These are phyloP conservation scores for Phyllosticta citriasiana DNA, from an alignment of 2,329 filamentous ascomycete genomes.

Conservation along the genomic window DNA sequence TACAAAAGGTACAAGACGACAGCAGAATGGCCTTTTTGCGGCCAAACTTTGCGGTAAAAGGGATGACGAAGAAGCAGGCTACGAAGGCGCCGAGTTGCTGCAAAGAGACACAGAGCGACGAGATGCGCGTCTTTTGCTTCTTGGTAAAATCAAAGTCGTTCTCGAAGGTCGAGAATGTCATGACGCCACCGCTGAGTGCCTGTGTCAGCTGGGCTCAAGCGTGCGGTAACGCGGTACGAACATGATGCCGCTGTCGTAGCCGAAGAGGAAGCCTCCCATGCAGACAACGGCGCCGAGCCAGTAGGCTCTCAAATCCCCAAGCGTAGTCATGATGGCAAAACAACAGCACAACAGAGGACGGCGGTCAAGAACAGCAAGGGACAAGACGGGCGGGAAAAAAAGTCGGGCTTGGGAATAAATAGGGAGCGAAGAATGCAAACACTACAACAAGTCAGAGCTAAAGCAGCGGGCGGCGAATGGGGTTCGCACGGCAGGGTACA, in stretches of 20 bases:
- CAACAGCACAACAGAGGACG: neutral
- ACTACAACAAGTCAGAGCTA: neutral
- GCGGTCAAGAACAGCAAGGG: slow-evolving; percentile 5
- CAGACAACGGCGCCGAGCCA: slow-evolving; percentile 43
- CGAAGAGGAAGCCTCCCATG: slow-evolving; percentile 41
- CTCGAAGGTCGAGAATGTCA: slow-evolving; percentile 35
- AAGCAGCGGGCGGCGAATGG: neutral
- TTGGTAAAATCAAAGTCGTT: slow-evolving; percentile 34
- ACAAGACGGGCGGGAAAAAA: neutral
- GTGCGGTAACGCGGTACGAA: neutral
- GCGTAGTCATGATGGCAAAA: slow-evolving; percentile 7
- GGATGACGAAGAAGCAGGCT: slow-evolving; percentile 41
- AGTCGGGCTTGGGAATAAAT: neutral
- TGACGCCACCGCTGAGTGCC: slow-evolving; percentile 28
- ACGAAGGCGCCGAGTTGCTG: slow-evolving; percentile 45
- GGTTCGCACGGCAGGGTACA: neutral
- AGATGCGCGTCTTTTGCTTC: slow-evolving; percentile 30
- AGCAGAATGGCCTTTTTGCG: slow-evolving; percentile 36
- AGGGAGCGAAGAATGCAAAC: neutral
- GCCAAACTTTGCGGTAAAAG: slow-evolving; percentile 37
- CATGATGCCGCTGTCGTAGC: slow-evolving; percentile 31
- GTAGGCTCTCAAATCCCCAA: slow-evolving; percentile 38
- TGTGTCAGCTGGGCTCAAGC: slow-evolving; percentile 8
- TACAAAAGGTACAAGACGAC: slow-evolving; percentile 33
- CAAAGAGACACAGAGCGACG: slow-evolving; percentile 40